Evolutionary conservation across 768 basidiomycete genomes (phyloP), one percentile per base, ranked within the genome.

Genomic region (Piloderma croceum): DNA sequence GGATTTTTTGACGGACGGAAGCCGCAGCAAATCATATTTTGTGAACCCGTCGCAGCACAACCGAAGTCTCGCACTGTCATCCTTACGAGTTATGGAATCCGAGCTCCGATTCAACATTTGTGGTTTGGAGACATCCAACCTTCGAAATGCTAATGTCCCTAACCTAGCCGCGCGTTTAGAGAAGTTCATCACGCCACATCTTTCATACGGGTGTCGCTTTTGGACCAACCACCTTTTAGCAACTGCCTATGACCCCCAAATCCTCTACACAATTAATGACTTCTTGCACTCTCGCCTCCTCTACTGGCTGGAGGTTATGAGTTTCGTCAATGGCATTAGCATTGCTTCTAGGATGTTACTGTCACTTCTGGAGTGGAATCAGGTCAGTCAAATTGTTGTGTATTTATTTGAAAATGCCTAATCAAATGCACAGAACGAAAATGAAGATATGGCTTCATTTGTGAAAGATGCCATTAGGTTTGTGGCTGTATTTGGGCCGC

Each of bases 81-180:
- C 49, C 7, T 38, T 68, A 5, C 25, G 34, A 4, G 38, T 57
- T 11, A 60, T 67, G 66, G 44, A 57, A 9, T 20, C 38, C 19
- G 37, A 44, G 6, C 53, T 68, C 7, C 42, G 43, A 36, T 68
- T 69, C 48, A 64, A 68, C 39, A 65, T 68, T 21, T 62, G 58
- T 44, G 22, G 55, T 6, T 39, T 68, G 6, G 45, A 52, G 22
- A 56, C 52, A 10, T 66, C 65, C 3, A 53, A 58, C 38, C 17
- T 49, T 5, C 47, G 27, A 7, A 63, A 68, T 42, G 24, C 31
- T n/a, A 51, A 65, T 15, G 39, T 63, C 13, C 41, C 36, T 1
- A 51, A 59, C 39, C 44, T 64, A 6, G 33, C 44, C 15, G 11
- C 17, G 1, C 50, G 51, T 10, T 44, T 59, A 7, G 24, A 50